These are phyloP conservation scores for Daldinia vernicosa DNA, from an alignment of 495 filamentous ascomycete genomes.

Conservation along the genomic window DNA sequence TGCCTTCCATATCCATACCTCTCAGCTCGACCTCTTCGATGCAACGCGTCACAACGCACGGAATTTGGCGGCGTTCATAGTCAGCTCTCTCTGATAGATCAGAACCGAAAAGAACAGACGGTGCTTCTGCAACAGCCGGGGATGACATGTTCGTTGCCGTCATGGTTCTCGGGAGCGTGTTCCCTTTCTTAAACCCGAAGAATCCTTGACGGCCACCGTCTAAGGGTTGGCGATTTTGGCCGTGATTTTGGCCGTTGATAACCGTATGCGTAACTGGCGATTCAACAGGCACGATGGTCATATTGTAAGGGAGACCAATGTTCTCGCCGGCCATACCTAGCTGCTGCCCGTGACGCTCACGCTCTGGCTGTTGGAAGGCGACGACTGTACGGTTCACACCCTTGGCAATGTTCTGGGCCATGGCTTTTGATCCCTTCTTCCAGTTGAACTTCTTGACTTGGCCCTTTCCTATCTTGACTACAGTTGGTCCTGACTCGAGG, in stretches of 20 bases:
- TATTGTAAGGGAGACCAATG: slow-evolving; percentile 70
- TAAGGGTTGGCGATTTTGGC: slow-evolving; percentile 49
- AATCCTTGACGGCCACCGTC: slow-evolving; percentile 74
- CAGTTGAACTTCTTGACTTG: slow-evolving; percentile 96
- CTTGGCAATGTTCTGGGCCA: slow-evolving; percentile 93
- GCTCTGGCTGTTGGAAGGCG: slow-evolving; percentile 58
- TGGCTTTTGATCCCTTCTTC: slow-evolving; percentile 93
- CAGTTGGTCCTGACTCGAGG: slow-evolving; percentile 80
- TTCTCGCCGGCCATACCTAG: slow-evolving; percentile 61
- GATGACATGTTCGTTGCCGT: slow-evolving; percentile 62
- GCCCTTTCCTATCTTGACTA: slow-evolving; percentile 90
- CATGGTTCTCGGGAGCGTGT: slow-evolving; percentile 57
- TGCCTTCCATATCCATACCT: slow-evolving; percentile 97
- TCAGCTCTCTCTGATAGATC: slow-evolving; percentile 88
- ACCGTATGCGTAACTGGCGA: slow-evolving; percentile 50
- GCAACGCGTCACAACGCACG: slow-evolving; percentile 88
- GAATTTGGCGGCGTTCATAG: slow-evolving; percentile 88
- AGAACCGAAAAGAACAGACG: slow-evolving; percentile 82
- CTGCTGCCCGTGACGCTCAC: slow-evolving; percentile 56
- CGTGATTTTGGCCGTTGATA: slow-evolving; percentile 43
- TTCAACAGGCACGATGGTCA: slow-evolving; percentile 61
- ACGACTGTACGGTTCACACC: slow-evolving; percentile 85
- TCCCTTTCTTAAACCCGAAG: slow-evolving; percentile 73
- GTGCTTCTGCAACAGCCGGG: slow-evolving; percentile 63
- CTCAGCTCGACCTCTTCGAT: slow-evolving; percentile 97